A percentile compares a stretch with the other conserved stretches of the same genome.
Conservation (phyloP, 306 rosid species). For the Dryas octopetala region DNA sequence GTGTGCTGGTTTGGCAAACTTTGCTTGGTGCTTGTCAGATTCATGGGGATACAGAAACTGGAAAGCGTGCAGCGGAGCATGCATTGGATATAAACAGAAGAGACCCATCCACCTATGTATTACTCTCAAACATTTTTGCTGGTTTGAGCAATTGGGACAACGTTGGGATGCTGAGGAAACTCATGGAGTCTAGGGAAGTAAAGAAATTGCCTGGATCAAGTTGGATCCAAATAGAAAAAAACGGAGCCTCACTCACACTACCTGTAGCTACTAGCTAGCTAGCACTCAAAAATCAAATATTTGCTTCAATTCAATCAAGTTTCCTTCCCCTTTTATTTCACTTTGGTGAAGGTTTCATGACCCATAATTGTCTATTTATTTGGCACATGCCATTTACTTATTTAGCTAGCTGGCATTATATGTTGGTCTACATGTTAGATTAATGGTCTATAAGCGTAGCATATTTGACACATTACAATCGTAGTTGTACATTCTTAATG, state of each 20-base stretch:
- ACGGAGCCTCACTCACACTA: not conserved
- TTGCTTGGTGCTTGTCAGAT: constrained; percentile 70
- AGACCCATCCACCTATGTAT: constrained; percentile 66
- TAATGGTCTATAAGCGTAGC: no score
- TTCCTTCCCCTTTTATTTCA: no score
- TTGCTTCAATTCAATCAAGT: not conserved
- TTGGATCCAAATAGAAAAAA: constrained; percentile 44
- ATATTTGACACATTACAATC: no score
- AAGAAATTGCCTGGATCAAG: constrained; percentile 74
- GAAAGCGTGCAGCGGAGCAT: constrained; percentile 55
- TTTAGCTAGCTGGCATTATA: no score
- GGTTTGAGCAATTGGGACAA: constrained; percentile 58
- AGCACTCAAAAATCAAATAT: not conserved
- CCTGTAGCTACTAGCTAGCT: not conserved
- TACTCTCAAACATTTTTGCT: constrained; percentile 71
- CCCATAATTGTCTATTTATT: no score
- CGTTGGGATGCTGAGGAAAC: constrained; percentile 52
- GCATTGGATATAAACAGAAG: constrained; percentile 45
- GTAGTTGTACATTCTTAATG: no score
- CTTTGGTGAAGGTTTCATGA: not conserved
- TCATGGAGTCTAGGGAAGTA: constrained; percentile 64
- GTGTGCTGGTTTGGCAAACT: constrained; percentile 71
- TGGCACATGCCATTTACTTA: no score
- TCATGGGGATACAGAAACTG: constrained; percentile 60
- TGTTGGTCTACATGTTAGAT: no score